Base-by-base conservation (phyloP, 345 rosid species). In the Brassica cretica region DNA sequence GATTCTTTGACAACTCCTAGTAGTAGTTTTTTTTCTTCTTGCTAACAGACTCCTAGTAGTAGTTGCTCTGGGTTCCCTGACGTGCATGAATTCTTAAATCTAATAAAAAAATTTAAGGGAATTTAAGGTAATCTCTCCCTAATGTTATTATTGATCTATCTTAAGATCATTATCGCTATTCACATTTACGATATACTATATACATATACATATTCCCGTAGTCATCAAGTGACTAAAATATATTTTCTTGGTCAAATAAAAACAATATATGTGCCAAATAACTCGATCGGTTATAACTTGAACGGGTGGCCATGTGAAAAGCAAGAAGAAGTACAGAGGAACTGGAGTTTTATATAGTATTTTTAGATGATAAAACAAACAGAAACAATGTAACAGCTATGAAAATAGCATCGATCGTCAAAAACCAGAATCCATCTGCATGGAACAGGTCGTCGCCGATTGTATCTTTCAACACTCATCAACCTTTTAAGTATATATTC, bases 351-450 rank as follows among this genome's bases (percentile, higher is more conserved):
- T 63, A 30, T 5, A 44, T 27, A 60, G 33, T 41, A 61, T 41
- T 25, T 10, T 8, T n/a, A 67, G 33, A 29, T 1, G 44, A 21
- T 44, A 39, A 73, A 44, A 63, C 7, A 33, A 24, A 39, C 24
- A 61, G 1, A 16, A 3, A 27, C 33, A 64, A 19, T 2, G 58
- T 70, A 55, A 77, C 76, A 77, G 76, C 81, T 71, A 70, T 63
- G 75, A 53, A 53, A 78, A 10, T 71, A 71, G 41, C 46, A 64
- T 25, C 66, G 35, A 71, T 65, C 18, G 18, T 29, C 39, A 21
- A 32, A 72, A 66, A 66, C 69, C 77, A 67, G 73, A 66, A 33
- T 56, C 70, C 69, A 67, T 72, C 68, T 72, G 74, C 67, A 79
- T 24, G 64, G 73, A 67, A 67, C 70, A 79, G 73, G 68, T 73